Evolutionary conservation across 2,329 filamentous ascomycete genomes (phyloP).

Genomic region (Alternaria angustiovoidea): DNA sequence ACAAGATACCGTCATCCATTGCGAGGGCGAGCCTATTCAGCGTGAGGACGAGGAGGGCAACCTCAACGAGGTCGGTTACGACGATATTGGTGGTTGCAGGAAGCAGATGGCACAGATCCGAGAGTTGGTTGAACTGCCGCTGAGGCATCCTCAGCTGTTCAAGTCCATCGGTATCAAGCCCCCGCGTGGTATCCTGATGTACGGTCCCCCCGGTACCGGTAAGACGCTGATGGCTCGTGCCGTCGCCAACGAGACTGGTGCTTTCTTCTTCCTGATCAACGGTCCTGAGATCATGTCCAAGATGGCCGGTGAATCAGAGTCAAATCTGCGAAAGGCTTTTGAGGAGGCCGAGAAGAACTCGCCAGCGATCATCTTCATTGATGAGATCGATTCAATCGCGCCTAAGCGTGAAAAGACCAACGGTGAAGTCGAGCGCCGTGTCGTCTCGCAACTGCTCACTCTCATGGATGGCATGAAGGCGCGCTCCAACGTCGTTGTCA

Average conservation of each 20-base stretch:
- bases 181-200: constrained; percentile 93
- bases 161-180: constrained; percentile 99
- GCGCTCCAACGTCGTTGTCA: constrained; percentile 96
- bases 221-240: constrained; percentile 99
- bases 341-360: constrained; percentile 99
- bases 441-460: constrained; percentile 94
- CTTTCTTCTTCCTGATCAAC: constrained; percentile 99
- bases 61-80: constrained; percentile 98
- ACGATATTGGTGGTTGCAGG: constrained; percentile 98
- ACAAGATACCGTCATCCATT: constrained; percentile 98
- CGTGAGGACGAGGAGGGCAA: constrained; percentile 99
- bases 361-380: constrained; percentile 98
- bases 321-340: constrained; percentile 97
- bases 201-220: constrained; percentile 95
- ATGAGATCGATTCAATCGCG: constrained; percentile 98
- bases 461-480: constrained; percentile 99
- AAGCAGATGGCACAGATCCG: constrained; percentile 99
- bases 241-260: constrained; percentile 97
- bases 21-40: constrained; percentile 95
- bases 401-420: constrained; percentile 99
- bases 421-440: constrained; percentile 97
- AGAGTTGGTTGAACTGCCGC: constrained; percentile 95
- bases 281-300: constrained; percentile 99
- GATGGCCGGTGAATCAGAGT: constrained; percentile 99
- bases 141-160: constrained; percentile 98